Evolutionary conservation across 108 stramenopile genomes (phyloP).

Genomic region (Chaetoceros tenuissimus): DNA sequence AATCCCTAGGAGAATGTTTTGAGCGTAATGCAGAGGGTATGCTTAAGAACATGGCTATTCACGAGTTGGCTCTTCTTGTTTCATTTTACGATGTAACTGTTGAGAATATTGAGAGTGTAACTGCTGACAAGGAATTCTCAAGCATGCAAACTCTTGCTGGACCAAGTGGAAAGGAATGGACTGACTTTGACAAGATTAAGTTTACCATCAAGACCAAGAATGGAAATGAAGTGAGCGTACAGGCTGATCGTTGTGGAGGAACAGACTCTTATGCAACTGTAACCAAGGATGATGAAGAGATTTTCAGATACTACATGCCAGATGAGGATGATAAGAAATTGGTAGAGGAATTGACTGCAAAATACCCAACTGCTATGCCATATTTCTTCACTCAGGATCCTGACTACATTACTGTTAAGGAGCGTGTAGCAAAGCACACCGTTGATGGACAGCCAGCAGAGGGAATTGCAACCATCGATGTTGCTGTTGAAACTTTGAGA

Average conservation of each 20-base stretch:
- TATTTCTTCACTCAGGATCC: constrained; percentile 88
- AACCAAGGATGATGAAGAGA: constrained; percentile 52
- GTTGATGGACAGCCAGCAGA: constrained; percentile 60
- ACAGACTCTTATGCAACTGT: constrained; percentile 77
- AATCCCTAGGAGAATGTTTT: constrained; percentile 89
- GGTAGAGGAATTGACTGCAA: constrained; percentile 46
- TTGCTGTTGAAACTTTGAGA: constrained; percentile 84
- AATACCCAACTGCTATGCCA: constrained; percentile 87
- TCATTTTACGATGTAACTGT: constrained; percentile 85
- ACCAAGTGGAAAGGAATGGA: constrained; percentile 66
- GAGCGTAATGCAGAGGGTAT: constrained; percentile 89
- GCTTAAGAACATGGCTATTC: constrained; percentile 94
- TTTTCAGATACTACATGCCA: constrained; percentile 85
- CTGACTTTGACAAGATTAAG: constrained; percentile 89
- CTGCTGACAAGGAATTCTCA: constrained; percentile 83
- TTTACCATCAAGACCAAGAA: constrained; percentile 92
- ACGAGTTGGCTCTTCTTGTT: constrained; percentile 83
- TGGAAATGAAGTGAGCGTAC: constrained; percentile 73
- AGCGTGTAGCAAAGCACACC: constrained; percentile 68
- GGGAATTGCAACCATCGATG: constrained; percentile 79
- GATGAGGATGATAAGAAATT: constrained; percentile 77
- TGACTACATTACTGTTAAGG: constrained; percentile 89
- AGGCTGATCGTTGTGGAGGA: constrained; percentile 85
- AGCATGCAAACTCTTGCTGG: constrained; percentile 70
- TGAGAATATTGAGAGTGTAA: constrained; percentile 71